A percentile compares a stretch with the other conserved stretches of the same genome.
phyloP scores from a whole-genome alignment of 805 yeast genomes.

The Saturnispora diversa region DNA sequence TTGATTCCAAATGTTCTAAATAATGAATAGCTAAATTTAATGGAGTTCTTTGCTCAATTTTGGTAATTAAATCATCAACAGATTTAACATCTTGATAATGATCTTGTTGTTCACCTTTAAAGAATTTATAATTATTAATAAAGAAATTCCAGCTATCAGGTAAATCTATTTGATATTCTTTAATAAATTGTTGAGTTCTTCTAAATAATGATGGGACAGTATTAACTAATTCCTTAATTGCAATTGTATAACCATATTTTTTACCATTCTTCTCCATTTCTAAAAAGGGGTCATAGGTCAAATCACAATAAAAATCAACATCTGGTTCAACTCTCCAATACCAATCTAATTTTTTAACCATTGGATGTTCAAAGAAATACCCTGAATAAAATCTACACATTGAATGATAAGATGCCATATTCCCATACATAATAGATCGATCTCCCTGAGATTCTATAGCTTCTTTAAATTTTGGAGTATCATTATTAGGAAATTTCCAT shows the following conservation, averaged over 20 bases:
- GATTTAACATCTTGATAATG: constrained; percentile 23
- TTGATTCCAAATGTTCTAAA: constrained; percentile 5
- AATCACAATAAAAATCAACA: constrained; percentile 82
- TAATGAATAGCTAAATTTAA: constrained; percentile 19
- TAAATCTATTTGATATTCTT: constrained; percentile 37
- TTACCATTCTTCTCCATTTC: constrained; percentile 67
- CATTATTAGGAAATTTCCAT: constrained; percentile 63
- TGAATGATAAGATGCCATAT: constrained; percentile 73
- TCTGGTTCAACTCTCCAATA: constrained; percentile 97
- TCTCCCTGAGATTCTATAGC: constrained; percentile 71
- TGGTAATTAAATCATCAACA: constrained; percentile 23
- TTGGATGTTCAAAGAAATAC: constrained; percentile 67
- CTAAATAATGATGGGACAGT: constrained; percentile 80
- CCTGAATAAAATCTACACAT: constrained; percentile 96
- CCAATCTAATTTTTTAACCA: constrained; percentile 70
- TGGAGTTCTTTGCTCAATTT: constrained; percentile 23
- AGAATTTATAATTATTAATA: constrained; percentile 33
- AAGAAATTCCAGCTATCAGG: constrained; percentile 69
- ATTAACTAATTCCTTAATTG: constrained; percentile 67
- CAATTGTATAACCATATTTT: constrained; percentile 77
- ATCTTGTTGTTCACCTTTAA: constrained; percentile 28
- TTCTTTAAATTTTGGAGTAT: constrained; percentile 39
- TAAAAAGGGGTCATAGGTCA: constrained; percentile 83
- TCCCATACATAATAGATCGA: constrained; percentile 76
- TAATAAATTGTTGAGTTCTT: constrained; percentile 57